phyloP scores from a whole-genome alignment of 2,329 filamentous ascomycete species.

The Periconia sp. region DNA sequence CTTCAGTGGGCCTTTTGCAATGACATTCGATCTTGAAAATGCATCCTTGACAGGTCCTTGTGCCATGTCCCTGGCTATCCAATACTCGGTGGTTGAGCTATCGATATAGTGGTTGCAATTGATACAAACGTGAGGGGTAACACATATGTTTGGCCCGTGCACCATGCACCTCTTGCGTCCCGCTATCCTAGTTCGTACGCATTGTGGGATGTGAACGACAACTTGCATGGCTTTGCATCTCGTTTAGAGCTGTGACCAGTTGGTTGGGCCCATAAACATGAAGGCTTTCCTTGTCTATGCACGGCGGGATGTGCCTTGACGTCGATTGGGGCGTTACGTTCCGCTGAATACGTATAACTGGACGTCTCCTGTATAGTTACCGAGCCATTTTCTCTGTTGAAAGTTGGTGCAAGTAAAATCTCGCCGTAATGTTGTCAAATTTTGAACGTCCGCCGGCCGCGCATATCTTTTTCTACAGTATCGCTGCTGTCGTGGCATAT shows the following conservation, averaged over 20 bases:
- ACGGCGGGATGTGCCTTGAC: neutral
- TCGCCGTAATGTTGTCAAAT: neutral
- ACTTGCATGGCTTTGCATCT: conserved; percentile 1
- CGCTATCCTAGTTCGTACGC: conserved; percentile 1
- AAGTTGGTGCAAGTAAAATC: neutral
- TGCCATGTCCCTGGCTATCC: neutral
- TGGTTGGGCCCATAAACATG: neutral
- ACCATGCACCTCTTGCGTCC: no score
- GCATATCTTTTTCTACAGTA: neutral
- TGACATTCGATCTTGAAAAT: no score
- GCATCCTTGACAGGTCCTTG: neutral
- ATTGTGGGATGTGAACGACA: no score
- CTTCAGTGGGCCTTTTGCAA: conserved; percentile 13
- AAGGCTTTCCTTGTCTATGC: conserved; percentile 1
- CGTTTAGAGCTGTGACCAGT: neutral
- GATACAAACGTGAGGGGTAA: neutral
- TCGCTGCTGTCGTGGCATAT: conserved; percentile 5
- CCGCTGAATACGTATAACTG: no score
- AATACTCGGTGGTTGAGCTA: no score
- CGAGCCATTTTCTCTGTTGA: neutral
- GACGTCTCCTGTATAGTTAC: no score
- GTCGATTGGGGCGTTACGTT: no score
- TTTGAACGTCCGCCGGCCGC: neutral
- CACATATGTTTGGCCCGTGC: no score
- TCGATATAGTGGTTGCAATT: neutral